Percentiles rank a stretch among this genome's conserved stretches.
phyloP scores from a whole-genome alignment of 2,329 filamentous ascomycete genomes.

The Botryotinia calthae region DNA sequence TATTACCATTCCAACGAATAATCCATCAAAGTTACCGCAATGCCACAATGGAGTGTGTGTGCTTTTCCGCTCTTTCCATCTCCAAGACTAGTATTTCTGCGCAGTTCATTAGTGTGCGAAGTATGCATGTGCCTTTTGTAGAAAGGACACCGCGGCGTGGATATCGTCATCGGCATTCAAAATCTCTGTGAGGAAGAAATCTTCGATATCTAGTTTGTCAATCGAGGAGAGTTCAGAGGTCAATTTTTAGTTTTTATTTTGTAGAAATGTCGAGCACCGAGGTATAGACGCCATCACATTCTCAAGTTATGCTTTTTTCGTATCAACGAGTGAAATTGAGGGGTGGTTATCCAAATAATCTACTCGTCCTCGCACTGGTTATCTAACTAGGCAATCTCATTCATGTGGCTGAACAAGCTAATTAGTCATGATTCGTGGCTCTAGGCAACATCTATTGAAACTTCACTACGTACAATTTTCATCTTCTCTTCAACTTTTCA shows the following conservation, averaged over 20 bases:
- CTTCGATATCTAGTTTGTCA: conserved; percentile 44
- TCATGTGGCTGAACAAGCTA: not conserved
- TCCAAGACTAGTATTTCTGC: conserved; percentile 44
- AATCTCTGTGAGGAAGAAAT: conserved; percentile 53
- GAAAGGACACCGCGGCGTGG: conserved; percentile 44
- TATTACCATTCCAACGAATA: conserved; percentile 54
- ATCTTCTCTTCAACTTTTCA: not conserved
- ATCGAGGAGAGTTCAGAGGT: conserved; percentile 42
- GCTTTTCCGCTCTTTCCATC: conserved; percentile 53
- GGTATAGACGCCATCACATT: conserved; percentile 43
- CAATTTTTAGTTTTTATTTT: conserved; percentile 43
- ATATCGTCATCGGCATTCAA: conserved; percentile 52
- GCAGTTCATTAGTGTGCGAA: conserved; percentile 18
- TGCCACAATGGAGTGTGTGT: conserved; percentile 55
- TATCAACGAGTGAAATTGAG: not conserved
- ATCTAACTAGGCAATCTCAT: not conserved
- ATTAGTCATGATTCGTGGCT: not conserved
- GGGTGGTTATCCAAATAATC: too few relatives aligned
- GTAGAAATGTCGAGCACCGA: conserved; percentile 49
- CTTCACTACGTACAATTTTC: not conserved
- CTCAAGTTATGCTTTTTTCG: conserved; percentile 27
- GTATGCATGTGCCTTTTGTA: conserved; percentile 40
- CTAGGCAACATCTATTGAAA: not conserved
- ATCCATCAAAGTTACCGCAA: conserved; percentile 57
- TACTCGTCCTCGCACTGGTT: not conserved